Evolutionary conservation across 2,329 filamentous ascomycete genomes (phyloP).

Genomic region (Hymenoscyphus scutula): DNA sequence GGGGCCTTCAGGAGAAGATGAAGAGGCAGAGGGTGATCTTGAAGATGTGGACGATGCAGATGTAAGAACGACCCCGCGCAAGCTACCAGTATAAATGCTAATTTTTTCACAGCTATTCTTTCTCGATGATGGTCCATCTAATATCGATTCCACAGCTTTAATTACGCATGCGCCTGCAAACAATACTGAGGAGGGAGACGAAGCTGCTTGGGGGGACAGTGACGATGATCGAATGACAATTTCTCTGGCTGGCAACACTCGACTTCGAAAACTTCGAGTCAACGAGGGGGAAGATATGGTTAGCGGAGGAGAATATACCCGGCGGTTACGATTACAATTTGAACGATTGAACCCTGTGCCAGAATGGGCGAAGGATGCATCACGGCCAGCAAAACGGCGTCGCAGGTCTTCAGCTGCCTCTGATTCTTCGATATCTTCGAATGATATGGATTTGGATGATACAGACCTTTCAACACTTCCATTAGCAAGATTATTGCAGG

Average conservation of each 20-base stretch:
- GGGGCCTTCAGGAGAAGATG: constrained; percentile 39
- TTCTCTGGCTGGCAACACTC: constrained; percentile 72
- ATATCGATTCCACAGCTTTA: constrained; percentile 24
- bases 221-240: constrained; percentile 87
- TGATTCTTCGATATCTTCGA: constrained; percentile 39
- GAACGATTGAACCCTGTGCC: constrained; percentile 58
- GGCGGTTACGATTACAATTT: constrained; percentile 76
- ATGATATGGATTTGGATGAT: constrained; percentile 51
- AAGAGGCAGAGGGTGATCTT: constrained; percentile 51
- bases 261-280: constrained; percentile 78
- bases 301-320: constrained; percentile 80
- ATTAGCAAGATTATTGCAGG: constrained; percentile 75
- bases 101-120: constrained; percentile 36
- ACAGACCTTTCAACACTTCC: constrained; percentile 69
- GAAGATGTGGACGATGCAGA: constrained; percentile 74
- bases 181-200: constrained; percentile 43
- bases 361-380: constrained; percentile 56
- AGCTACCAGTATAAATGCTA: constrained; percentile 11
- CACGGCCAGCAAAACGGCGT: constrained; percentile 49
- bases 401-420: constrained; percentile 50
- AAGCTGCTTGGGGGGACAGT: constrained; percentile 85
- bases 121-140: constrained; percentile 38
- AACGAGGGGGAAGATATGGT: constrained; percentile 83
- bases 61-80: constrained; percentile 22
- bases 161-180: constrained; percentile 21